Conservation (phyloP, 176 grass and related monocot genomes). For the Aegilops umbellulata region DNA sequence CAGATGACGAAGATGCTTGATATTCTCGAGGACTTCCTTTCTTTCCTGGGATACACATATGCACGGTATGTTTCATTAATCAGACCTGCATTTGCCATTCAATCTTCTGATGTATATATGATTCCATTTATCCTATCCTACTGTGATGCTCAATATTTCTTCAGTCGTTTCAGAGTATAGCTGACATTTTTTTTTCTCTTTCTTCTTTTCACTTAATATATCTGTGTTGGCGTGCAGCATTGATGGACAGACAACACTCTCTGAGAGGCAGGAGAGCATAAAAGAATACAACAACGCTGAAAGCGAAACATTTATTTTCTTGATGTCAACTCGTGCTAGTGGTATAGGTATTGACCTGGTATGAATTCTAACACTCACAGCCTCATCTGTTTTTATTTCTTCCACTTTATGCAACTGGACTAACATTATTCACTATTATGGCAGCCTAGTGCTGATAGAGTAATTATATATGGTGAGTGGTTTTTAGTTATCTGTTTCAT, state of each 20-base stretch:
- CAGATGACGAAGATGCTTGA: constrained; percentile 78
- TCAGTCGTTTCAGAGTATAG: background rate
- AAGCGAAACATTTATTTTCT: constrained; percentile 70
- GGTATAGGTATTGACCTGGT: constrained; percentile 72
- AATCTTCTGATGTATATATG: background rate
- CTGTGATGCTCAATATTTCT: background rate
- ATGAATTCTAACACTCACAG: constrained; percentile 14
- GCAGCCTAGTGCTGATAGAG: constrained; percentile 68
- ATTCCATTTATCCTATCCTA: background rate
- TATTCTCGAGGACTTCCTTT: constrained; percentile 62
- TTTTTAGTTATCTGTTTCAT: constrained; percentile 6
- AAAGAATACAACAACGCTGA: constrained; percentile 67
- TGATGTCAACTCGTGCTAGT: constrained; percentile 72
- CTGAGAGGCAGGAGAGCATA: constrained; percentile 60
- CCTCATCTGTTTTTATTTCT: background rate
- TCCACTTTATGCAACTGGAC: background rate
- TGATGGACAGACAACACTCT: constrained; percentile 62
- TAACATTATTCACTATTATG: constrained; percentile 22
- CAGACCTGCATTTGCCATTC: background rate
- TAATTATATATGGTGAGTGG: constrained; percentile 66
- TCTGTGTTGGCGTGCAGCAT: constrained; percentile 37
- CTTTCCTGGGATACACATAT: constrained; percentile 39
- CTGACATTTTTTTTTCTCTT: background rate
- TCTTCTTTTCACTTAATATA: background rate
- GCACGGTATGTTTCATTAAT: constrained; percentile 41